A percentile compares a stretch with the other conserved stretches of the same genome.
Evolutionary conservation across 352 stramenopile genomes (phyloP).

Genomic region (Phytophthora quininea): DNA sequence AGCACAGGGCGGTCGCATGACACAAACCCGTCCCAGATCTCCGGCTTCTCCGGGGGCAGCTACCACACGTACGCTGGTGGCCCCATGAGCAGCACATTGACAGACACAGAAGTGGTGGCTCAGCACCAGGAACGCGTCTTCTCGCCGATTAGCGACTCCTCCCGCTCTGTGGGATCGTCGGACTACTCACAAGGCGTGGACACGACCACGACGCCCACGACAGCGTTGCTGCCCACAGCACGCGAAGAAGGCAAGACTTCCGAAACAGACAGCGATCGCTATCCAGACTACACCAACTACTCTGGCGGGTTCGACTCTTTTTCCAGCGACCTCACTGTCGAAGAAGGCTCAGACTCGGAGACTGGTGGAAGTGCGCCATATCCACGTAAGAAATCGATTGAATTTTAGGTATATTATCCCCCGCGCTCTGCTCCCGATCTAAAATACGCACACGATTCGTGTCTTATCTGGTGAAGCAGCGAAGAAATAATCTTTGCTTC

Average conservation of each 20-base stretch:
- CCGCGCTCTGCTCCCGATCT: too few relatives aligned
- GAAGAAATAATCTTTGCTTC: not conserved
- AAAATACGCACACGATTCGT: not conserved
- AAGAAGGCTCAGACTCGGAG: constrained; percentile 33
- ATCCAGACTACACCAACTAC: constrained; percentile 31
- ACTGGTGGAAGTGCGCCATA: constrained; percentile 19
- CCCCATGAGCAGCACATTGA: constrained; percentile 39
- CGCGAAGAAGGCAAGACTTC: constrained; percentile 14
- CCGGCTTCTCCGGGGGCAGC: constrained; percentile 41
- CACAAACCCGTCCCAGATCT: constrained; percentile 52
- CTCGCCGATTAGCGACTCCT: constrained; percentile 40
- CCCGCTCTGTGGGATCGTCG: constrained; percentile 31
- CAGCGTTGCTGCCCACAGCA: constrained; percentile 7
- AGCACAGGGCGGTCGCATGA: constrained; percentile 33
- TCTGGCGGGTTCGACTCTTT: constrained; percentile 47
- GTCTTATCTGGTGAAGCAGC: not conserved
- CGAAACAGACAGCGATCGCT: constrained; percentile 10
- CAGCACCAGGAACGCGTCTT: constrained; percentile 39
- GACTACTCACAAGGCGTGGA: constrained; percentile 43
- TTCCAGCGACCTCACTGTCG: constrained; percentile 42
- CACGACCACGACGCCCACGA: constrained; percentile 20
- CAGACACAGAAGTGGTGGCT: constrained; percentile 49
- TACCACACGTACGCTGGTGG: constrained; percentile 51
- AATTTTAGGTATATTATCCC: constrained; percentile 38
- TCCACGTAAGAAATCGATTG: constrained; percentile 54